Percentiles rank a stretch among this genome's conserved stretches.
Evolutionary conservation across 192 early-diverging fungal genomes (phyloP).

Genomic region (Obelidium mucronatum): DNA sequence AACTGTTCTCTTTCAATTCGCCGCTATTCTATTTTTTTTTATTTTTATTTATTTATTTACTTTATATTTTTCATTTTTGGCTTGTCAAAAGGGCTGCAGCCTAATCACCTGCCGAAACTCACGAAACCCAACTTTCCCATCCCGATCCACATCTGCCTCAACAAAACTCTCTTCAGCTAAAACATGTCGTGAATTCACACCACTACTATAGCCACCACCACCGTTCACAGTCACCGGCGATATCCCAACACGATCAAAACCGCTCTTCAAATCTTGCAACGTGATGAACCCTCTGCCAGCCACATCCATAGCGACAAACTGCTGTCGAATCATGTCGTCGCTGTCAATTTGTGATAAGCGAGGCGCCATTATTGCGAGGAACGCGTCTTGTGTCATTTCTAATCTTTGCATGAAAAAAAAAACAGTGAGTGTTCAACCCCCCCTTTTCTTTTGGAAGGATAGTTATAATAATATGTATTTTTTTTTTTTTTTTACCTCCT

Average conservation of each 20-base stretch:
- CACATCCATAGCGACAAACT: slow-evolving; percentile 44
- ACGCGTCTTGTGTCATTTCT: slow-evolving; percentile 42
- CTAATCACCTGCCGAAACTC: slow-evolving; percentile 49
- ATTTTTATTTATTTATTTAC: too few species aligned
- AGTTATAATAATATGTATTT: too few species aligned
- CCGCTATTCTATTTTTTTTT: too few species aligned
- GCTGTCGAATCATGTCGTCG: slow-evolving; percentile 38
- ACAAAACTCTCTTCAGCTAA: slow-evolving; percentile 40
- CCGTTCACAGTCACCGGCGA: background rate
- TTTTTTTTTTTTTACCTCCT: too few species aligned
- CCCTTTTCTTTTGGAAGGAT: too few species aligned
- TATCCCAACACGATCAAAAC: too few species aligned
- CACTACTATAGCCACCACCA: slow-evolving; percentile 21
- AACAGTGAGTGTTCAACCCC: too few species aligned
- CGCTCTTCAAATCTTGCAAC: slow-evolving; percentile 11
- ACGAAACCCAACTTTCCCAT: slow-evolving; percentile 41
- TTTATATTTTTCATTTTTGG: too few species aligned
- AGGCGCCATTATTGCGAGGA: slow-evolving; percentile 31
- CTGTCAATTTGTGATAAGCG: slow-evolving; percentile 6
- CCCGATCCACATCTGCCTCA: slow-evolving; percentile 35
- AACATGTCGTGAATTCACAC: background rate
- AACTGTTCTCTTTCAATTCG: too few species aligned
- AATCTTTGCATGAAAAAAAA: background rate
- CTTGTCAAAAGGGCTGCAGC: background rate
- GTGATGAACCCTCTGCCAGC: too few species aligned